phyloP scores from a whole-genome alignment of 805 yeast species.

The Metschnikowia baotianmanensis region DNA sequence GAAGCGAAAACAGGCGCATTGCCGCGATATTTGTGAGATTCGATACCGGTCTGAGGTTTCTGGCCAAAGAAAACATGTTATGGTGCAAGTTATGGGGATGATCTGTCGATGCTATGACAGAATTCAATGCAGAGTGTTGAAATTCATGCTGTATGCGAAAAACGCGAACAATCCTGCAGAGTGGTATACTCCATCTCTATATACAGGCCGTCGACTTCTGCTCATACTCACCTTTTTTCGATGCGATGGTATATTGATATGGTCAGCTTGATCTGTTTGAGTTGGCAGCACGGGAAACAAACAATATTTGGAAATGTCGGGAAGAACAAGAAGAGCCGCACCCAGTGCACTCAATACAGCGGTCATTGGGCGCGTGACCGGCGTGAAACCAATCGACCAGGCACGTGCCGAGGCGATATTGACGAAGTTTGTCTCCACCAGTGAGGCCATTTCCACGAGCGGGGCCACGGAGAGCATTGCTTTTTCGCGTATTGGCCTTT shows the following conservation, averaged over 20 bases:
- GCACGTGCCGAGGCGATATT: slow-evolving; percentile 47
- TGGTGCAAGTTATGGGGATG: background rate
- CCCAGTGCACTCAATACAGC: slow-evolving; percentile 50
- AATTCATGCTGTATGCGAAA: background rate
- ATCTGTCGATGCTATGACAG: too few species aligned
- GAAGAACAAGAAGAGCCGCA: slow-evolving; percentile 40
- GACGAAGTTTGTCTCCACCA: slow-evolving; percentile 40
- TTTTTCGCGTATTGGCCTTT: slow-evolving; percentile 28
- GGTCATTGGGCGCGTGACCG: slow-evolving; percentile 35
- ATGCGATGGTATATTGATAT: too few species aligned
- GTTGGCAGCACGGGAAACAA: background rate
- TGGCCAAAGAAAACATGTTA: slow-evolving; percentile 5
- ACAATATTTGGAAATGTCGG: slow-evolving; percentile 11
- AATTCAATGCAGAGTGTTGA: background rate
- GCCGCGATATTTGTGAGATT: background rate
- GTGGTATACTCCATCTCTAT: background rate
- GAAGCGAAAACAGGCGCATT: slow-evolving; percentile 15
- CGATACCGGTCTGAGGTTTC: background rate
- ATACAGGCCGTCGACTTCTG: too few species aligned
- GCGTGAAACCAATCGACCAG: slow-evolving; percentile 29
- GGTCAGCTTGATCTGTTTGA: too few species aligned
- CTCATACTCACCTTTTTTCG: too few species aligned
- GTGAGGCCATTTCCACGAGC: slow-evolving; percentile 35
- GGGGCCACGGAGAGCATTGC: slow-evolving; percentile 24
- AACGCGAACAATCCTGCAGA: too few species aligned